Evolutionary conservation across 805 yeast genomes (phyloP).

Genomic region (Wickerhamiella spandovensis): DNA sequence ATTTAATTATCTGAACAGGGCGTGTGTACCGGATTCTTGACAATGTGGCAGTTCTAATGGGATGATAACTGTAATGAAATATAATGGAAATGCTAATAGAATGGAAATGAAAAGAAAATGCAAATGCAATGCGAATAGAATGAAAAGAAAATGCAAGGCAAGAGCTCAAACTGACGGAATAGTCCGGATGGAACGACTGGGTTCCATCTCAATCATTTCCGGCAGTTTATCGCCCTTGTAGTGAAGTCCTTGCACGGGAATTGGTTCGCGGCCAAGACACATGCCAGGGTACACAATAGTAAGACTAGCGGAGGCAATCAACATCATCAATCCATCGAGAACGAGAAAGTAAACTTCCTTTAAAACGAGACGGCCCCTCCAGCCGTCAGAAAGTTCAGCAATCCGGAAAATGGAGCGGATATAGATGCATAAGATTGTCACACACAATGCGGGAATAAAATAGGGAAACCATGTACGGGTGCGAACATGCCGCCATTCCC

Average conservation of each 20-base stretch:
- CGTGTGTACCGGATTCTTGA: too few species aligned
- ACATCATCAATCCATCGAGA: constrained; percentile 51
- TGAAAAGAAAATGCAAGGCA: background rate
- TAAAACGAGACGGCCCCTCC: constrained; percentile 50
- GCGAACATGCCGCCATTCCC: constrained; percentile 12
- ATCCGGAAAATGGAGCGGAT: constrained; percentile 62
- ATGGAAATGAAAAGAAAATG: background rate
- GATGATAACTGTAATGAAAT: too few species aligned
- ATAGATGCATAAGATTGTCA: constrained; percentile 40
- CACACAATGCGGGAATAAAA: constrained; percentile 16
- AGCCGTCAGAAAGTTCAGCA: constrained; percentile 59
- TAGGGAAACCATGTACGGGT: constrained; percentile 13
- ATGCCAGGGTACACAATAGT: constrained; percentile 53
- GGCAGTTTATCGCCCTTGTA: constrained; percentile 2
- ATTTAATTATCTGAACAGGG: too few species aligned
- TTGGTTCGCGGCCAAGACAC: constrained; percentile 29
- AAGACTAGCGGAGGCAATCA: constrained; percentile 33
- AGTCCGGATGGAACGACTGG: background rate
- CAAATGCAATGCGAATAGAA: too few species aligned
- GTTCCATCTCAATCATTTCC: background rate
- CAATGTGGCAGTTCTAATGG: too few species aligned
- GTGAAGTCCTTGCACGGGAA: constrained; percentile 18
- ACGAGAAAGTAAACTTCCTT: constrained; percentile 47
- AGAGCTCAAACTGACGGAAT: background rate
- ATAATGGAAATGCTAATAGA: too few species aligned